These are phyloP conservation scores for Auriscalpium orientale DNA, from an alignment of 768 basidiomycete species.

Conservation along the genomic window DNA sequence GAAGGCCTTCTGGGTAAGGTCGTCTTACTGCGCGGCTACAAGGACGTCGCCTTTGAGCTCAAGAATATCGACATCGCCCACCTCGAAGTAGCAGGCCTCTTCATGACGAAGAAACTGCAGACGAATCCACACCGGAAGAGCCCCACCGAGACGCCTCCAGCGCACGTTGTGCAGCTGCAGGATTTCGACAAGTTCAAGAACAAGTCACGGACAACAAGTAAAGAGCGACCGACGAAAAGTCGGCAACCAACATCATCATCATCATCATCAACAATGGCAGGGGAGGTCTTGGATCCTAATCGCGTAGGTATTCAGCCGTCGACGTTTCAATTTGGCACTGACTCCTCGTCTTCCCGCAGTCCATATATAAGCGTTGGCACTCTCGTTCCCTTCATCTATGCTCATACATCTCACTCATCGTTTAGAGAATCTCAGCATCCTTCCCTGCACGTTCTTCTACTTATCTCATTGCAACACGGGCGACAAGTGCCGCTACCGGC, in stretches of 20 bases:
- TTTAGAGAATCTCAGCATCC: neutral
- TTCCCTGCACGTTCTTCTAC: constrained; percentile 33
- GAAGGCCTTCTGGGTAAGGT: constrained; percentile 32
- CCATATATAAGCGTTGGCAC: neutral
- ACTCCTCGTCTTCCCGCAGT: neutral
- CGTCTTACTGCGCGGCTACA: constrained; percentile 32
- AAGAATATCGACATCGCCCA: constrained; percentile 23
- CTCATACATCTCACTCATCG: neutral
- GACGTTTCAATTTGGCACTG: neutral
- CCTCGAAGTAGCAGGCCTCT: constrained; percentile 28
- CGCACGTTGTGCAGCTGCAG: constrained; percentile 8
- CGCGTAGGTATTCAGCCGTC: neutral
- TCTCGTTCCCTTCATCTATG: neutral
- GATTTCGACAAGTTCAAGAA: constrained; percentile 22
- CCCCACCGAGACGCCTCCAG: neutral
- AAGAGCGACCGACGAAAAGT: neutral
- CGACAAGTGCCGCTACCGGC: constrained; percentile 26
- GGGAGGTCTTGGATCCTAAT: constrained; percentile 1
- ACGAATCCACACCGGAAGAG: constrained; percentile 7
- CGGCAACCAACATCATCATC: neutral
- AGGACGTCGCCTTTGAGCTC: constrained; percentile 29
- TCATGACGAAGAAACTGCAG: constrained; percentile 26
- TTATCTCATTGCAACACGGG: constrained; percentile 25
- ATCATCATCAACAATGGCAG: neutral
- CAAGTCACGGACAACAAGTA: constrained; percentile 2